Percentiles rank a stretch among this genome's conserved stretches.
Conservation (phyloP, 345 rosid genomes). For the Cardamine chenopodiifolia region DNA sequence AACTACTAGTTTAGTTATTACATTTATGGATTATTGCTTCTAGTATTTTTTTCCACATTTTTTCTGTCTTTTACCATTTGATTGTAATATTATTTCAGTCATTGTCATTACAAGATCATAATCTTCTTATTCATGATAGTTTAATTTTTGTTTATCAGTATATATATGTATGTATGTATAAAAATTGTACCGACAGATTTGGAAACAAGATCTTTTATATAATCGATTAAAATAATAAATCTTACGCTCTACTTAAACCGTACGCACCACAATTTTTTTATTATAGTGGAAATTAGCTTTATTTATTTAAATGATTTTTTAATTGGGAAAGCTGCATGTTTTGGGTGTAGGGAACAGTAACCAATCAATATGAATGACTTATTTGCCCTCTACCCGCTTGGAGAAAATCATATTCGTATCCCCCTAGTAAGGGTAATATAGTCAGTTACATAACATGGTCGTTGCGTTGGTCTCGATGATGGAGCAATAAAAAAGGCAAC, state of each 20-base stretch:
- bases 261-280: conserved; percentile 19
- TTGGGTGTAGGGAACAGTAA: conserved; percentile 31
- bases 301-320: neutral
- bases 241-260: conserved; percentile 27
- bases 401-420: neutral
- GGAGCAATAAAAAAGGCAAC: conserved; percentile 20
- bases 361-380: neutral
- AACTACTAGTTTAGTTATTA: neutral
- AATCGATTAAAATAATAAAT: conserved; percentile 21
- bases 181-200: conserved; percentile 36
- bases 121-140: neutral
- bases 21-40: neutral
- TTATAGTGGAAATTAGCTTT: conserved; percentile 18
- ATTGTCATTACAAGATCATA: neutral
- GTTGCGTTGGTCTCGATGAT: conserved; percentile 28
- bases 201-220: neutral
- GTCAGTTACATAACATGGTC: conserved; percentile 16
- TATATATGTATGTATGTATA: neutral
- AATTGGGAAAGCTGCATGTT: conserved; percentile 13
- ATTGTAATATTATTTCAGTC: neutral
- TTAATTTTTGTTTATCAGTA: neutral
- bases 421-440: neutral
- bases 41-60: neutral
- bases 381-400: neutral
- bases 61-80: neutral